A percentile compares a stretch with the other conserved stretches of the same genome.
Conservation (phyloP, 495 filamentous ascomycete genomes). For the Hypoxylon subgilvum region DNA sequence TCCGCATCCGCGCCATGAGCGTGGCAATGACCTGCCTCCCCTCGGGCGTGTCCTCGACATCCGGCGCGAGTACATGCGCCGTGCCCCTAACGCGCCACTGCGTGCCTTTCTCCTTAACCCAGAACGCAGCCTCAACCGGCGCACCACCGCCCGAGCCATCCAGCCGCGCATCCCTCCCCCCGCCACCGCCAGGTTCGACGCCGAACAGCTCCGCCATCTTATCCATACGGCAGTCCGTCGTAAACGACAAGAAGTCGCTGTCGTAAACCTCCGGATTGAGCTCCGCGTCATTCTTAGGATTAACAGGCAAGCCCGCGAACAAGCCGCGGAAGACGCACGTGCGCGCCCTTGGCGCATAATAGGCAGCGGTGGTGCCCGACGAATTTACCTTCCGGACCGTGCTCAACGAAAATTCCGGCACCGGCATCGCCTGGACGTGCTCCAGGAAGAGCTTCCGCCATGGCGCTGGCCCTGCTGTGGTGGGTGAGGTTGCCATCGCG, state of each 20-base stretch:
- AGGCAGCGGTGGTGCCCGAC: not conserved
- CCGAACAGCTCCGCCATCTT: slow-evolving; percentile 75
- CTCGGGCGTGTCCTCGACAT: slow-evolving; percentile 57
- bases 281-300: slow-evolving; percentile 64
- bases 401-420: slow-evolving; percentile 73
- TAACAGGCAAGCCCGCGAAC: slow-evolving; percentile 71
- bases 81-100: slow-evolving; percentile 86
- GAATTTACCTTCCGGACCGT: slow-evolving; percentile 60
- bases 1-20: slow-evolving; percentile 57
- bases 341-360: slow-evolving; percentile 51
- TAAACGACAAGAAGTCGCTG: slow-evolving; percentile 79
- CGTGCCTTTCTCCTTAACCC: slow-evolving; percentile 69
- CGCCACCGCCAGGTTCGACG: slow-evolving; percentile 39
- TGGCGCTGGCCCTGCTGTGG: slow-evolving; percentile 44
- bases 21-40: slow-evolving; percentile 52
- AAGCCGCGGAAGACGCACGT: slow-evolving; percentile 79
- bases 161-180: slow-evolving; percentile 26
- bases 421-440: slow-evolving; percentile 65
- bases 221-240: slow-evolving; percentile 84
- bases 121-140: slow-evolving; percentile 81
- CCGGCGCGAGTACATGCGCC: slow-evolving; percentile 70
- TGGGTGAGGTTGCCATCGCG: slow-evolving; percentile 31
- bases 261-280: slow-evolving; percentile 71
- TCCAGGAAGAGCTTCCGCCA: slow-evolving; percentile 73
- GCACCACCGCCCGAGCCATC: slow-evolving; percentile 67